Conservation (phyloP, 106 monocot genomes). For the Gastrodia elata region DNA sequence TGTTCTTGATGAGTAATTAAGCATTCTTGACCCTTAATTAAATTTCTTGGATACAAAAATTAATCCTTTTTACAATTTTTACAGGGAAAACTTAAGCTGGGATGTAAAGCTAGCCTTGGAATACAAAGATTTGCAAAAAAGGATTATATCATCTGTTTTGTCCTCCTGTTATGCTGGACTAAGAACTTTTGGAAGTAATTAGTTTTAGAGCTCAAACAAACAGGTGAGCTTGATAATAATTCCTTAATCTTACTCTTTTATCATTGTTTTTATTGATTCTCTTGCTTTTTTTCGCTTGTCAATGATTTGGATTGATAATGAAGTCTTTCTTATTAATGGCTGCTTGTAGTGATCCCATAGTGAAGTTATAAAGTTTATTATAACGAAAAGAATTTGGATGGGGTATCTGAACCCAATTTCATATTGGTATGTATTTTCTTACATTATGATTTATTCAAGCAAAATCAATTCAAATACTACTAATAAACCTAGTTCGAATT, state of each 20-base stretch:
- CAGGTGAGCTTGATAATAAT: background rate
- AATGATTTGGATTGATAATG: background rate
- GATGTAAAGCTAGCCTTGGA: constrained; percentile 72
- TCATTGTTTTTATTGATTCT: background rate
- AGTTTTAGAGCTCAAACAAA: background rate
- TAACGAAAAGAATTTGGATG: background rate
- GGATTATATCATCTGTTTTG: constrained; percentile 62
- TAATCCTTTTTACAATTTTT: background rate
- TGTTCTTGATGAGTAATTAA: constrained; percentile 32
- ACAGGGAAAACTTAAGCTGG: constrained; percentile 58
- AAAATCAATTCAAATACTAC: no score
- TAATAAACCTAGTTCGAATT: no score
- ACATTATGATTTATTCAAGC: no score
- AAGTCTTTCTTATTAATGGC: background rate
- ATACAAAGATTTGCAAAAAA: constrained; percentile 52
- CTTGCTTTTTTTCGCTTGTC: background rate
- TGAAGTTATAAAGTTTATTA: background rate
- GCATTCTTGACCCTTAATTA: background rate
- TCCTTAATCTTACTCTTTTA: no score
- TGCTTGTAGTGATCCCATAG: background rate
- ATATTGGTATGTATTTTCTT: no score
- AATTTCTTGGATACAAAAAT: background rate
- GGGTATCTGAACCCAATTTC: no score
- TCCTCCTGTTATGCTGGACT: constrained; percentile 42
- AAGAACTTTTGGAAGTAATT: constrained; percentile 10